These are phyloP conservation scores for Linum tenue DNA, from an alignment of 345 rosid genomes.

Conservation along the genomic window DNA sequence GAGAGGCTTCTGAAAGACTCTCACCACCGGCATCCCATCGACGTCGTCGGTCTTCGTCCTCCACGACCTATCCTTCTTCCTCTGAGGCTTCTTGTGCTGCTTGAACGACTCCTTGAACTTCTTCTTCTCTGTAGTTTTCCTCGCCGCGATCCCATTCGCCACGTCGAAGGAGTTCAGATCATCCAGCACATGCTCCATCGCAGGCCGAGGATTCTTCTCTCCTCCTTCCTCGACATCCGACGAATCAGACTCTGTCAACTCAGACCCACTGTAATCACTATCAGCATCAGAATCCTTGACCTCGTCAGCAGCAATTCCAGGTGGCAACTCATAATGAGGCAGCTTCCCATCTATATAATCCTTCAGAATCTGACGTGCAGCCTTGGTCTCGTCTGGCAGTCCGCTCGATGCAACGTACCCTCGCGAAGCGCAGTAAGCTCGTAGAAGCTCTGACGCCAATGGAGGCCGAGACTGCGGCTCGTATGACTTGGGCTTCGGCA, in stretches of 20 bases:
- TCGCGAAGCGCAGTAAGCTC: slow-evolving; percentile 73
- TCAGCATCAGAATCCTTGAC: slow-evolving; percentile 15
- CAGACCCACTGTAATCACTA: slow-evolving; percentile 17
- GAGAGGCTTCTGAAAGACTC: slow-evolving; percentile 53
- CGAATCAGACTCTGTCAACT: slow-evolving; percentile 21
- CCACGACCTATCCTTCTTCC: slow-evolving; percentile 62
- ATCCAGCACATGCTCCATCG: slow-evolving; percentile 51
- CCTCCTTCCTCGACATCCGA: background rate
- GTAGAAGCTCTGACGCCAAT: slow-evolving; percentile 59
- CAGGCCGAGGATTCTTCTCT: slow-evolving; percentile 20
- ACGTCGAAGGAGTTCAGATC: slow-evolving; percentile 68
- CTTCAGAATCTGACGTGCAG: slow-evolving; percentile 76
- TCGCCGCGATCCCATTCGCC: slow-evolving; percentile 49
- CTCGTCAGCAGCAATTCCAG: slow-evolving; percentile 38
- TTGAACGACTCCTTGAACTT: slow-evolving; percentile 48
- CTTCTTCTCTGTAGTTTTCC: slow-evolving; percentile 30
- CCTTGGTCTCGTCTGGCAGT: slow-evolving; percentile 83
- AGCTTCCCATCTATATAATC: slow-evolving; percentile 78
- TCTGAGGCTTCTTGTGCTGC: slow-evolving; percentile 66
- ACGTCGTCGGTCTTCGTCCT: slow-evolving; percentile 47
- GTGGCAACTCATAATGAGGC: slow-evolving; percentile 67
- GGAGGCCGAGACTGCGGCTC: slow-evolving; percentile 75
- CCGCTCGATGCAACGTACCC: slow-evolving; percentile 85
- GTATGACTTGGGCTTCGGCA: slow-evolving; percentile 81
- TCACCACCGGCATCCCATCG: slow-evolving; percentile 67